phyloP scores from a whole-genome alignment of 2,329 filamentous ascomycete genomes.

The Fonsecaea nubica region DNA sequence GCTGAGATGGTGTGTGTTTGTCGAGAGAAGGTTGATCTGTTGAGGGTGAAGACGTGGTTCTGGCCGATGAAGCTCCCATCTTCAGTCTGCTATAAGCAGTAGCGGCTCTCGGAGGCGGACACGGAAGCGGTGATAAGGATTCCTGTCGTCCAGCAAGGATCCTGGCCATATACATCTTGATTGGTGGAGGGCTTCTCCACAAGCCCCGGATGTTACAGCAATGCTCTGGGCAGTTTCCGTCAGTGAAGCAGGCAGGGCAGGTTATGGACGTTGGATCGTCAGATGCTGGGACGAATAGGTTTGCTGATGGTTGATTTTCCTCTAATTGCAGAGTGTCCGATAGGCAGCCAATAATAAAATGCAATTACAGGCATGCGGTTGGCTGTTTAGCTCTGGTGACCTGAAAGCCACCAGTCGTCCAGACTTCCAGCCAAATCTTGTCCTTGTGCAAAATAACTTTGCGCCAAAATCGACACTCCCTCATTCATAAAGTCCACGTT shows the following conservation, averaged over 20 bases:
- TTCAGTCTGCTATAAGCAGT: not conserved
- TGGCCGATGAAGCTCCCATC: not conserved
- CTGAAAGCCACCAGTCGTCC: slow-evolving; percentile 45
- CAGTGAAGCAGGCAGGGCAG: not conserved
- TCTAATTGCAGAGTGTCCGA: not conserved
- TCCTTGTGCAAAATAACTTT: slow-evolving; percentile 57
- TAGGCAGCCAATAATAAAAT: not conserved
- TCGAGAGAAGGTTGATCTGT: not conserved
- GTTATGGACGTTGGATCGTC: not conserved
- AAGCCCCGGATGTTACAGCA: not conserved
- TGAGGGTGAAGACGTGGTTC: not conserved
- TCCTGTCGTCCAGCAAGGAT: not conserved
- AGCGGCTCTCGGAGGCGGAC: slow-evolving; percentile 11
- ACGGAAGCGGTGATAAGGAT: not conserved
- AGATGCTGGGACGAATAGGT: not conserved
- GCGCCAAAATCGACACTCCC: slow-evolving; percentile 55
- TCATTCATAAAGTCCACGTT: slow-evolving; percentile 43
- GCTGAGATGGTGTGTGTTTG: not conserved
- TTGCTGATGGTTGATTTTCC: not conserved
- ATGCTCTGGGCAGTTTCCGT: not conserved
- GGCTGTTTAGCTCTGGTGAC: slow-evolving; percentile 11
- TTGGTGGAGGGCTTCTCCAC: not conserved
- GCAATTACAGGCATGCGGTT: not conserved
- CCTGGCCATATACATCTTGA: not conserved
- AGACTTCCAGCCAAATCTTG: slow-evolving; percentile 50